phyloP scores from a whole-genome alignment of 2,329 filamentous ascomycete species.

The Epichloe festucae region DNA sequence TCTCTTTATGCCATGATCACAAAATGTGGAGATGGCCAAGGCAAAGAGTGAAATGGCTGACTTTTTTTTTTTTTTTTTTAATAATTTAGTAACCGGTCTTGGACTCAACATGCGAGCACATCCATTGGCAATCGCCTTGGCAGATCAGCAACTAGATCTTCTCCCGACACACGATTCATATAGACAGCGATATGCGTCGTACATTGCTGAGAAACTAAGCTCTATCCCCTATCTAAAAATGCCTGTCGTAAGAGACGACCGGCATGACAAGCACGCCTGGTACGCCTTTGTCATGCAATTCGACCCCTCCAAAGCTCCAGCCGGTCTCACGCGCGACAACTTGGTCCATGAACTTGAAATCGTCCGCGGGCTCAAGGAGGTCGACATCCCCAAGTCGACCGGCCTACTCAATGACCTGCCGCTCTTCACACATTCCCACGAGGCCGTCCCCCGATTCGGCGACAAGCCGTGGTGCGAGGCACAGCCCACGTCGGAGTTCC shows the following conservation, averaged over 20 bases:
- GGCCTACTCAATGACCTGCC: conserved; percentile 3
- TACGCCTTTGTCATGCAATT: neutral
- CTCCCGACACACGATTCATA: neutral
- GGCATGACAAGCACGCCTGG: neutral
- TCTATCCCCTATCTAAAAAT: neutral
- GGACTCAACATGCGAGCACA: neutral
- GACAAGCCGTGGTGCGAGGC: neutral
- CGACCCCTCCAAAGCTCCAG: neutral
- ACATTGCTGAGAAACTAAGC: neutral
- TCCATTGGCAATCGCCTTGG: neutral
- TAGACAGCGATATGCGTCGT: neutral
- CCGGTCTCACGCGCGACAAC: neutral
- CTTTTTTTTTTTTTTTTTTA: too few relatives aligned
- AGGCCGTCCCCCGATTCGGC: neutral
- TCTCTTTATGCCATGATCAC: too few relatives aligned
- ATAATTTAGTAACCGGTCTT: neutral
- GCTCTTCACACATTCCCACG: conserved; percentile 1
- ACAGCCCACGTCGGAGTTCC: neutral
- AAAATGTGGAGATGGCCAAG: too few relatives aligned
- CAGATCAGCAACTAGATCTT: neutral
- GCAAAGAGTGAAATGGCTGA: too few relatives aligned
- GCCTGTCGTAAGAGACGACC: neutral
- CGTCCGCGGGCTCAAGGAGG: neutral
- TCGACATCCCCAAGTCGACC: conserved; percentile 5
- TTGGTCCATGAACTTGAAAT: neutral